Conservation (phyloP, 306 rosid species). For the Leucaena leucocephala region DNA sequence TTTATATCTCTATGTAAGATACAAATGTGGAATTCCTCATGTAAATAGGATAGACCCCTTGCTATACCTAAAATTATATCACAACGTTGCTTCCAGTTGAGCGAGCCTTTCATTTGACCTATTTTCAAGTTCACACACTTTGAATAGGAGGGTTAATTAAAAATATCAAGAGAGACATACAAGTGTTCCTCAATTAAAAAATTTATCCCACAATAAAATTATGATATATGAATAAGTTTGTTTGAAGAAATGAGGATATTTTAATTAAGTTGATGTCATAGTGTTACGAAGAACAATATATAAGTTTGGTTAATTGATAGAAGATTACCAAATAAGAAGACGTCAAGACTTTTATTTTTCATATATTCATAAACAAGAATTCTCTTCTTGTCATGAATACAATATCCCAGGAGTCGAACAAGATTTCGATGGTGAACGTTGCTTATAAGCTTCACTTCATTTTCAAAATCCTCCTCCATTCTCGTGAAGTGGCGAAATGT, state of each 20-base stretch:
- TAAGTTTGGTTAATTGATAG: neutral
- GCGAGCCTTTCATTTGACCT: neutral
- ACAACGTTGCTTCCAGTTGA: neutral
- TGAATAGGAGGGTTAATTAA: neutral
- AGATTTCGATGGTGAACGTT: neutral
- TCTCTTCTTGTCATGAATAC: neutral
- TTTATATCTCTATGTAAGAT: neutral
- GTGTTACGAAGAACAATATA: neutral
- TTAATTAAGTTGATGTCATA: neutral
- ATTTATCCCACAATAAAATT: neutral
- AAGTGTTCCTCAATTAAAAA: neutral
- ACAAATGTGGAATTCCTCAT: neutral
- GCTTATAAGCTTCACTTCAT: neutral
- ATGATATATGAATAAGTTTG: neutral
- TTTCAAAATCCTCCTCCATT: neutral
- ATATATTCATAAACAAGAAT: neutral
- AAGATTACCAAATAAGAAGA: neutral
- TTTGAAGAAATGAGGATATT: neutral
- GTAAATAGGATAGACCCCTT: neutral
- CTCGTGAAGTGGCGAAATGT: neutral
- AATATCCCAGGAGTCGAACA: neutral
- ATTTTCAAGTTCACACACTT: neutral
- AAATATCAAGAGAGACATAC: too few species aligned
- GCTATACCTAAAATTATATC: slow-evolving; percentile 1
- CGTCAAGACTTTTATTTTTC: neutral